phyloP scores from a whole-genome alignment of 768 basidiomycete genomes.

The Pisolithus tinctorius region DNA sequence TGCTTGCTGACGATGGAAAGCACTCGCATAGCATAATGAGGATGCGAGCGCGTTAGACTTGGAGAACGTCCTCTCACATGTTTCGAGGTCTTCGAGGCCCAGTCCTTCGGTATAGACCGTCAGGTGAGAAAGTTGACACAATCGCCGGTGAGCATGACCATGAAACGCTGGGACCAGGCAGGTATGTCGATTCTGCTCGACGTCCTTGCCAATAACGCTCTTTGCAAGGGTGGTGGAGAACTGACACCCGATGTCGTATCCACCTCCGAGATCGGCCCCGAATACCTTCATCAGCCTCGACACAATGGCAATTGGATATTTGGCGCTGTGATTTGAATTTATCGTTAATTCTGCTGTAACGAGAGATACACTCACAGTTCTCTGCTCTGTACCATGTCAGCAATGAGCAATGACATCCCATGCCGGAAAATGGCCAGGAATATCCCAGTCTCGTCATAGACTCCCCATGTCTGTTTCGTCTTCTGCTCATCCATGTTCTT shows the following conservation, averaged over 20 bases:
- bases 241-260: constrained; percentile 18
- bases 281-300: constrained; percentile 5
- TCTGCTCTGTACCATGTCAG: constrained; percentile 21
- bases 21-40: too few relatives aligned
- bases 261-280: constrained; percentile 4
- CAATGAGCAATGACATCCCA: constrained; percentile 21
- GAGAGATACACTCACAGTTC: background rate
- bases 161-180: constrained; percentile 13
- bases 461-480: constrained; percentile 20
- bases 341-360: too few relatives aligned
- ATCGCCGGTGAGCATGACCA: constrained; percentile 15
- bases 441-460: constrained; percentile 32
- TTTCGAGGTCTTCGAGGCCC: too few relatives aligned
- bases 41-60: too few relatives aligned
- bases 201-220: constrained; percentile 4
- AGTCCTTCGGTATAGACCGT: too few relatives aligned
- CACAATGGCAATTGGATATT: constrained; percentile 14
- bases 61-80: too few relatives aligned
- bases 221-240: constrained; percentile 10
- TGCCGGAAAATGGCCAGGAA: constrained; percentile 32
- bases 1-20: too few relatives aligned
- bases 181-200: background rate
- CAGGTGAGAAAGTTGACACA: constrained; percentile 15
- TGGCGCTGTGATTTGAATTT: constrained; percentile 6
- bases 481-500: background rate